Base-by-base conservation (phyloP, 1,284 basidiomycete genomes). In the Puccinia triticina region DNA sequence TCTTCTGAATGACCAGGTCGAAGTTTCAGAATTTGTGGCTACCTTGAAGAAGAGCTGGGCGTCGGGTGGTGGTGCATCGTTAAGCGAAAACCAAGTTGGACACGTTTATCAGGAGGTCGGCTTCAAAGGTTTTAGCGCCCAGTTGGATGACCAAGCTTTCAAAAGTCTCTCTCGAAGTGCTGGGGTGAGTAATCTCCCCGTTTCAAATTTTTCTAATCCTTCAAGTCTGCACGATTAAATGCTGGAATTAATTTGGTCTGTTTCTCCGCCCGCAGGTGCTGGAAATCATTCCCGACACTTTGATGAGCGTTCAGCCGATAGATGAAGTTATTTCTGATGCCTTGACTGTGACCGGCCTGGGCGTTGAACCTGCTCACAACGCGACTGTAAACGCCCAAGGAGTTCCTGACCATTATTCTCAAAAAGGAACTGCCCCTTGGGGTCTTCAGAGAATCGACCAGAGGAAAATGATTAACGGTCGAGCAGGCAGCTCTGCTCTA, bases 401-500 rank as follows among this genome's bases (percentile, higher is more conserved):
- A 14, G 55, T 14, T 37, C 23, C 34, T 16, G 48, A 40, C 46
- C 21, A 23, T 14, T 46, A 34, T 11, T 48, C 61, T 50, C 79
- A 81, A 53, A 81, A 66, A 53, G 79, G 79, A 40, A 81, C 79
- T 23, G 79, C 79, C 4, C 57, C 69, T 64, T 81, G 79, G 79
- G 61, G 61, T 50, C 71, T 81, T n/a, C 69, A 81, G 53, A 59
- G 79, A 37, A 74, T 81, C 29, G 71, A 59, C 40, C 69, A 81
- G 26, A 55, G 57, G n/a, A n/a, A 32, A 14, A 34, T 12, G 46
- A 46, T 81, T 0, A 61, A 12, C 46, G 46, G 21, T 34, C 43
- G 46, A 43, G 67, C 67, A 72, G 55, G 21, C 16, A 73, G 61
- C 61, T 57, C 79, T 29, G 55, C 50, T 26, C 26, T 16, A 7